phyloP scores from a whole-genome alignment of 352 stramenopile genomes.

The Aphanomyces euteiches region DNA sequence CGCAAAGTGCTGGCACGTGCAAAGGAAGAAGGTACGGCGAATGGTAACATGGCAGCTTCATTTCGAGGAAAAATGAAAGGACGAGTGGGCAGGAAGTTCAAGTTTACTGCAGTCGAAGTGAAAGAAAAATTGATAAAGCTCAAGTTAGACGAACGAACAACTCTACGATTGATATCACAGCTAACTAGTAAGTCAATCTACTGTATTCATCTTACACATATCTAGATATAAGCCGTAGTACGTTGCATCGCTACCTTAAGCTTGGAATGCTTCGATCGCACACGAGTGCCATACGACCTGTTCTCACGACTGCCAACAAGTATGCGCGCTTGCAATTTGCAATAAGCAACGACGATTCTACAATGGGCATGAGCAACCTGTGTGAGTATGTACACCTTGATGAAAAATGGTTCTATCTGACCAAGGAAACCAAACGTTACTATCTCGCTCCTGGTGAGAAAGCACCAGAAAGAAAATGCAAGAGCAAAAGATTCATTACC shows the following conservation, averaged over 20 bases:
- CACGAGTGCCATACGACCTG: background rate
- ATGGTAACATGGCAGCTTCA: background rate
- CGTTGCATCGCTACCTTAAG: background rate
- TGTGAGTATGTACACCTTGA: background rate
- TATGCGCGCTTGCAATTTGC: background rate
- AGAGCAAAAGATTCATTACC: constrained; percentile 30
- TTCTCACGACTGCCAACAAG: background rate
- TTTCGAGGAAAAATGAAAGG: background rate
- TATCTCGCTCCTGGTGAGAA: constrained; percentile 26
- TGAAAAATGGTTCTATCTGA: constrained; percentile 44
- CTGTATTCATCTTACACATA: background rate
- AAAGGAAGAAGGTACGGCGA: background rate
- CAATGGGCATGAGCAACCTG: background rate
- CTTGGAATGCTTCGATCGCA: background rate
- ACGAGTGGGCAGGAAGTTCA: background rate
- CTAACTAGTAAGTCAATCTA: background rate
- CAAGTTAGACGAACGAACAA: background rate
- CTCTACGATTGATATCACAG: background rate
- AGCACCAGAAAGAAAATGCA: constrained; percentile 3
- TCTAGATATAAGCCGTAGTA: background rate
- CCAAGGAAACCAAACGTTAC: constrained; percentile 37
- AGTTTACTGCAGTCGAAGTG: background rate
- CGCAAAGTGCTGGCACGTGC: background rate
- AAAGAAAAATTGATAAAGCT: background rate
- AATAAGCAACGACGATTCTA: background rate